These are phyloP conservation scores for Sutorius eximius DNA, from an alignment of 1,284 basidiomycete genomes.

Conservation along the genomic window DNA sequence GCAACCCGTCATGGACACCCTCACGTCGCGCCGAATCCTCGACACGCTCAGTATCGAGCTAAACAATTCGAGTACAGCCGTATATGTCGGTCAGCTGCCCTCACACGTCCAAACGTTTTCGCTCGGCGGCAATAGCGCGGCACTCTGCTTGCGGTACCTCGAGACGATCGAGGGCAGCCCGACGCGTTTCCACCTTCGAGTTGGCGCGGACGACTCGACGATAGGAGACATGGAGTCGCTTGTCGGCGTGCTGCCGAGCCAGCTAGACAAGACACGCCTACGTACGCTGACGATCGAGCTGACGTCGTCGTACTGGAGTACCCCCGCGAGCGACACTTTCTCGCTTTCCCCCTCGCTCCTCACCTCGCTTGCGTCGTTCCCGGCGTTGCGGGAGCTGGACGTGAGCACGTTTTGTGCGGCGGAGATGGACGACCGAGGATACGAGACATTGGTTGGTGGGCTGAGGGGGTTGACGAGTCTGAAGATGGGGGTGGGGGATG, in stretches of 20 bases:
- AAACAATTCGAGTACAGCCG: conserved; percentile 24
- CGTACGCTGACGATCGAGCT: conserved; percentile 19
- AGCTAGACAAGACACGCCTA: conserved; percentile 15
- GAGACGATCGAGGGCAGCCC: conserved; percentile 20
- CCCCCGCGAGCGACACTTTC: conserved; percentile 26
- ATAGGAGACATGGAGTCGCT: conserved; percentile 17
- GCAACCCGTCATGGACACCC: conserved; percentile 24
- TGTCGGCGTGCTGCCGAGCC: conserved; percentile 9
- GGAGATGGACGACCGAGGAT: conserved; percentile 22
- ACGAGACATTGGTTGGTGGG: conserved; percentile 11
- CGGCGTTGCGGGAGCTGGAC: conserved; percentile 15
- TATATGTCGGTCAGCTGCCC: conserved; percentile 23
- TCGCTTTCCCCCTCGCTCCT: conserved; percentile 19
- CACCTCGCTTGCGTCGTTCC: conserved; percentile 19
- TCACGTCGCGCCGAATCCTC: conserved; percentile 12
- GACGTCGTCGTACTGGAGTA: conserved; percentile 31
- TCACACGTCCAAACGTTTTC: conserved; percentile 23
- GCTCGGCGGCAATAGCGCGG: conserved; percentile 26
- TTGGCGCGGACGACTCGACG: conserved; percentile 29
- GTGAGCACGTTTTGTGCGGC: conserved; percentile 19
- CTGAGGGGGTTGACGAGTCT: conserved; percentile 20
- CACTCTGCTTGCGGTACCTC: conserved; percentile 24
- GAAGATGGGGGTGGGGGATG: conserved; percentile 27
- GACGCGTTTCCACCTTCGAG: conserved; percentile 18
- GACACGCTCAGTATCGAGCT: conserved; percentile 29